Evolutionary conservation across 129 eudicot genomes (phyloP).

Genomic region (Rutidosis leptorrhynchoides): DNA sequence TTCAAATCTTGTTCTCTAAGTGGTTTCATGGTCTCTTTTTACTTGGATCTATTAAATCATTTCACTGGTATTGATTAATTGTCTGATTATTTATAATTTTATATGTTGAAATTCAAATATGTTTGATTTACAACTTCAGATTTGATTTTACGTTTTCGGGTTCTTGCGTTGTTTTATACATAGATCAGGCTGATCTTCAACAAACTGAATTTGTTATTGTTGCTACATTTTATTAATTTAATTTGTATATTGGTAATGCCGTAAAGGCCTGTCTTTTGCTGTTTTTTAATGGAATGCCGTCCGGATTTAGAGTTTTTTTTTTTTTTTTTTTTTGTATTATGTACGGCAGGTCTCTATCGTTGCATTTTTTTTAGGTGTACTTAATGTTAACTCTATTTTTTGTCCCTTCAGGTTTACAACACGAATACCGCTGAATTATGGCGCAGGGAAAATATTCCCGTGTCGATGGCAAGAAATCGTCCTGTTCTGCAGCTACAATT

Average conservation of each 20-base stretch:
- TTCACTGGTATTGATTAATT: not conserved
- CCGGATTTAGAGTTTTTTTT: not conserved
- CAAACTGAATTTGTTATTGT: not conserved
- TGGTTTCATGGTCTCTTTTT: not conserved
- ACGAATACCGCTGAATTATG: constrained; percentile 28
- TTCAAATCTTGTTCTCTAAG: not conserved
- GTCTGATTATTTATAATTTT: not conserved
- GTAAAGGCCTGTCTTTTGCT: not conserved
- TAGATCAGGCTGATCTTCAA: not conserved
- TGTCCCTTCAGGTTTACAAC: constrained; percentile 27
- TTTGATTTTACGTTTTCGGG: not conserved
- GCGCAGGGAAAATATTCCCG: constrained; percentile 64
- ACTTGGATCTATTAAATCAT: not conserved
- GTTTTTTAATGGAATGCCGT: not conserved
- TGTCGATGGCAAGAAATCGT: constrained; percentile 58
- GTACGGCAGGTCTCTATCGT: not conserved
- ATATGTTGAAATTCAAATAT: not conserved
- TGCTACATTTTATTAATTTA: not conserved
- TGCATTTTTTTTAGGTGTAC: not conserved
- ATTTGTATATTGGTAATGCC: not conserved
- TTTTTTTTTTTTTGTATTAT: no score
- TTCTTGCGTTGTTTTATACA: not conserved
- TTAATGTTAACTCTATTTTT: not conserved
- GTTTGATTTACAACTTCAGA: not conserved
- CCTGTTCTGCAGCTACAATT: constrained; percentile 48